Evolutionary conservation across 1,284 basidiomycete genomes (phyloP).

Genomic region (Apiotrichum porosum): DNA sequence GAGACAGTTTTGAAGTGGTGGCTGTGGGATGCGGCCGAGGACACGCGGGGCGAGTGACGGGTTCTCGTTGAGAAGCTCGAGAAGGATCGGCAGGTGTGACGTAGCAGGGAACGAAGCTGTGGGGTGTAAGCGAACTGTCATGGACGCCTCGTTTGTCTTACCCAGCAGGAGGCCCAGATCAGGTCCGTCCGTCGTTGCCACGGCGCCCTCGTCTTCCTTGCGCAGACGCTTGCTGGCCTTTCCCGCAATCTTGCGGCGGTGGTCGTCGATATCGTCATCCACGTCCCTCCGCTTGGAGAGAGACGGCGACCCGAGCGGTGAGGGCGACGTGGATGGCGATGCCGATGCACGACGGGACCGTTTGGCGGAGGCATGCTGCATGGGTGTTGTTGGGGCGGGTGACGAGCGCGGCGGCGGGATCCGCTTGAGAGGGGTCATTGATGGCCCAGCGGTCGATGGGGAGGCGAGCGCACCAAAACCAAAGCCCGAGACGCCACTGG

Average conservation of each 20-base stretch:
- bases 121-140: not conserved
- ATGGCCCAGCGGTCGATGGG: conserved; percentile 1
- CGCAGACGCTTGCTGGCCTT: conserved; percentile 29
- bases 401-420: conserved; percentile 9
- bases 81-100: conserved; percentile 39
- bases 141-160: conserved; percentile 16
- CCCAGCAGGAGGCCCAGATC: conserved; percentile 43
- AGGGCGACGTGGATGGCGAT: conserved; percentile 27
- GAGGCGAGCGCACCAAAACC: conserved; percentile 14
- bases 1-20: conserved; percentile 34
- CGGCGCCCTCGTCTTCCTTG: conserved; percentile 9
- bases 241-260: conserved; percentile 12
- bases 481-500: conserved; percentile 4
- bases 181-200: conserved; percentile 14
- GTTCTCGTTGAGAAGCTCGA: conserved; percentile 32
- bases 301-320: conserved; percentile 14
- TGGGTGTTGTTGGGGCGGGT: conserved; percentile 11
- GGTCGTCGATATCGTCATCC: conserved; percentile 10
- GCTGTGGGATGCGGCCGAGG: conserved; percentile 33
- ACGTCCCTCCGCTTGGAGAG: conserved; percentile 9
- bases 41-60: conserved; percentile 28
- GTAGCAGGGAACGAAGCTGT: conserved; percentile 37
- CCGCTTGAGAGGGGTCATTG: conserved; percentile 8
- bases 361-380: conserved; percentile 16
- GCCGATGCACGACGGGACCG: conserved; percentile 21